Conservation (phyloP, 495 filamentous ascomycete genomes). For the Beverwykella pulmonaria region DNA sequence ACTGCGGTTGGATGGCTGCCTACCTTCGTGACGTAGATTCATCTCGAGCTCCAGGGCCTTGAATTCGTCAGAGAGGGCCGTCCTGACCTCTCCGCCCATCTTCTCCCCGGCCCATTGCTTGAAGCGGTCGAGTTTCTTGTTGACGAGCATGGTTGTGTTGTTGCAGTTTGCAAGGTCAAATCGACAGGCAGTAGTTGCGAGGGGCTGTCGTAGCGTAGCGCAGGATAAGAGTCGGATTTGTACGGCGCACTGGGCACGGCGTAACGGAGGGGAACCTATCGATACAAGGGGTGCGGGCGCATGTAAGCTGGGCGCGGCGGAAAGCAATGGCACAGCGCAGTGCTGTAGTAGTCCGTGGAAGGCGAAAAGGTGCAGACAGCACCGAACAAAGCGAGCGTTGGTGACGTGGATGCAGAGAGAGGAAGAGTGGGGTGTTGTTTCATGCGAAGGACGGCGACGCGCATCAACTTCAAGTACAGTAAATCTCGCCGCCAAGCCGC, state of each 20-base stretch:
- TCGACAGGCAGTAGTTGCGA: neutral
- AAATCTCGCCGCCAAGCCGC: neutral
- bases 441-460: neutral
- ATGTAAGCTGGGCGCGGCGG: slow-evolving; percentile 1
- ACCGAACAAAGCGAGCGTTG: neutral
- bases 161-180: neutral
- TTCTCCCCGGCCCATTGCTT: slow-evolving; percentile 98
- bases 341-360: neutral
- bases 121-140: slow-evolving; percentile 93
- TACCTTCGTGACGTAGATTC: slow-evolving; percentile 88
- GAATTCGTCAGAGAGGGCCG: slow-evolving; percentile 87
- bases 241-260: neutral
- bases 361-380: neutral
- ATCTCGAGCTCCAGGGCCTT: slow-evolving; percentile 92
- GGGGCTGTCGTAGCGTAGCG: neutral
- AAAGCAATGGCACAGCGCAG: neutral
- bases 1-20: slow-evolving; percentile 22
- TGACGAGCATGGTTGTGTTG: slow-evolving; percentile 74
- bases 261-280: slow-evolving; percentile 13
- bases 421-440: neutral
- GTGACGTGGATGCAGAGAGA: neutral
- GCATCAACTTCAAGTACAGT: neutral
- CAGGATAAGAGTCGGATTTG: slow-evolving; percentile 2
- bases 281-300: slow-evolving; percentile 1
- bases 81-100: slow-evolving; percentile 93